Percentiles rank a stretch among this genome's conserved stretches.
Conservation (phyloP, 257 asterid species). For the Lycium ferocissimum region DNA sequence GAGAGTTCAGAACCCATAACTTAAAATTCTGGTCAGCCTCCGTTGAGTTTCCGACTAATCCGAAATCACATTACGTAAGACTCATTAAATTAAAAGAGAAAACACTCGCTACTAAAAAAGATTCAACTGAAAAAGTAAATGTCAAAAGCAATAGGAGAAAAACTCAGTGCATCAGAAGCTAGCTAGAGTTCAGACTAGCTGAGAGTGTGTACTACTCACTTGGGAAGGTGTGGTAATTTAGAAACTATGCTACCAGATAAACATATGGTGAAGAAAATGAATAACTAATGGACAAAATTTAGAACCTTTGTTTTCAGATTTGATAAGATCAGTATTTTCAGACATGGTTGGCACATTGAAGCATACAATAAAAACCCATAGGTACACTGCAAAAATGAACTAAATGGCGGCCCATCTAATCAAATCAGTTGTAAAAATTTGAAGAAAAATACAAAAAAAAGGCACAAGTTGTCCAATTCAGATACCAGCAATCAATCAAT, state of each 20-base stretch:
- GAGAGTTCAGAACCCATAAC: no score
- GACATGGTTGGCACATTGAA: neutral
- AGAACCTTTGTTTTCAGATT: slow-evolving; percentile 3
- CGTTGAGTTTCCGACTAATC: no score
- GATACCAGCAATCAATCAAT: slow-evolving; percentile 61
- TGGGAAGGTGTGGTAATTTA: neutral
- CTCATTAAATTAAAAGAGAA: no score
- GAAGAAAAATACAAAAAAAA: slow-evolving; percentile 4
- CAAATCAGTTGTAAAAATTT: slow-evolving; percentile 42
- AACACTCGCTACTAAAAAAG: neutral
- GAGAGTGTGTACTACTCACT: slow-evolving; percentile 32
- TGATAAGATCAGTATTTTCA: slow-evolving; percentile 19
- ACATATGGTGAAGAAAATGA: slow-evolving; percentile 8
- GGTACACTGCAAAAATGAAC: slow-evolving; percentile 30
- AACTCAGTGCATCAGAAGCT: slow-evolving; percentile 53
- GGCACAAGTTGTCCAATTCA: slow-evolving; percentile 33
- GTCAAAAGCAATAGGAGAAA: slow-evolving; percentile 52
- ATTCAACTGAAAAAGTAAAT: slow-evolving; percentile 26
- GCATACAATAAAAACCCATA: neutral
- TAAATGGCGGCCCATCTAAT: slow-evolving; percentile 86
- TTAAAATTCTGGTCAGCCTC: no score
- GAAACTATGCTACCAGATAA: slow-evolving; percentile 17
- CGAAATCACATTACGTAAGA: no score
- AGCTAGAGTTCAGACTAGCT: slow-evolving; percentile 51
- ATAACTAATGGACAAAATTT: slow-evolving; percentile 46